These are phyloP conservation scores for Venturia aucupariae DNA, from an alignment of 2,329 filamentous ascomycete species.

Conservation along the genomic window DNA sequence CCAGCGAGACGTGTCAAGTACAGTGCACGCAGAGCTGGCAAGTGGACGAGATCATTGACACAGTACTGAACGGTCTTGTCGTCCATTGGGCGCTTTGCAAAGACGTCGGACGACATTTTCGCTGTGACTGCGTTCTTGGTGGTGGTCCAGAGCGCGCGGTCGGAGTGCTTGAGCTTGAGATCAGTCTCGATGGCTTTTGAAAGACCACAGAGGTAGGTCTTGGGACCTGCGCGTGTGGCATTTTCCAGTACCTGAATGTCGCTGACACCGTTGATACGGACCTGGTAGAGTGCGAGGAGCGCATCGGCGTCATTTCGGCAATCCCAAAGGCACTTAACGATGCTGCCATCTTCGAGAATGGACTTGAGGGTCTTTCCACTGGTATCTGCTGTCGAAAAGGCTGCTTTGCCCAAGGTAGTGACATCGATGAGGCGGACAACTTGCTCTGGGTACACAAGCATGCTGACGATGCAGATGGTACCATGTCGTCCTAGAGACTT, in stretches of 20 bases:
- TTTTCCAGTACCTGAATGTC: not conserved
- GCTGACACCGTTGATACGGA: not conserved
- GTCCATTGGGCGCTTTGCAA: not conserved
- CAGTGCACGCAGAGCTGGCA: not conserved
- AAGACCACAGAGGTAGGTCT: not conserved
- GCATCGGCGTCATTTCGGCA: too few relatives aligned
- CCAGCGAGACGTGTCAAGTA: not conserved
- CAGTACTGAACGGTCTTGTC: not conserved
- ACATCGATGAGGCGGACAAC: too few relatives aligned
- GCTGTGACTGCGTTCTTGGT: not conserved
- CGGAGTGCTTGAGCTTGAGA: not conserved
- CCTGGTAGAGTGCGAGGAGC: too few relatives aligned
- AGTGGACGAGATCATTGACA: not conserved
- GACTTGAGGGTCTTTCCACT: too few relatives aligned
- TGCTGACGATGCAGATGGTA: too few relatives aligned
- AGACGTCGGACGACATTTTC: not conserved
- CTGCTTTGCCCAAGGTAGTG: too few relatives aligned
- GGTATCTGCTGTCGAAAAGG: too few relatives aligned
- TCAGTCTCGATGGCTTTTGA: not conserved
- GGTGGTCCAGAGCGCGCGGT: not conserved
- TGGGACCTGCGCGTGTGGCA: not conserved
- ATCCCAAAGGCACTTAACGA: too few relatives aligned
- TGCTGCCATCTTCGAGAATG: too few relatives aligned
- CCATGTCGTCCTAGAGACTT: too few relatives aligned
- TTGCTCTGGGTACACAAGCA: too few relatives aligned